These are phyloP conservation scores for Sporothrix luriei DNA, from an alignment of 2,329 filamentous ascomycete genomes.

Conservation along the genomic window DNA sequence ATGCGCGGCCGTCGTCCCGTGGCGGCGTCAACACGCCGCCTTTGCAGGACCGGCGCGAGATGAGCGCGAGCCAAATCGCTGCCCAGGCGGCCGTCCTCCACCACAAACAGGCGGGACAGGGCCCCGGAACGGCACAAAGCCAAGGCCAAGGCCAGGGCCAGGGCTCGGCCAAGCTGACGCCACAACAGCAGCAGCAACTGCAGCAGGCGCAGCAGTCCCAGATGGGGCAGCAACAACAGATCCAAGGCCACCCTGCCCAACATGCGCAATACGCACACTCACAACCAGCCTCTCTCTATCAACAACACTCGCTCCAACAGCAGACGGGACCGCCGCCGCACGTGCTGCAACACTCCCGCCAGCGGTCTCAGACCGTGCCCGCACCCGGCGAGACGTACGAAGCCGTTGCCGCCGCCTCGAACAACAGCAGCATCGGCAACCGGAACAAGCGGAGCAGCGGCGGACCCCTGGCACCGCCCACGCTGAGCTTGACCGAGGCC, in stretches of 20 bases:
- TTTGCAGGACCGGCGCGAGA: constrained; percentile 41
- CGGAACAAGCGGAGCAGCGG: constrained; percentile 48
- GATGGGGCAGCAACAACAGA: constrained; percentile 49
- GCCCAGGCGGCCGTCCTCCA: constrained; percentile 76
- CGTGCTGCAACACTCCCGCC: constrained; percentile 55
- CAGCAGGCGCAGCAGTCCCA: constrained; percentile 52
- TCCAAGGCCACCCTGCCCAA: constrained; percentile 45
- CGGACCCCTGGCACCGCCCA: constrained; percentile 61
- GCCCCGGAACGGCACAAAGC: not conserved
- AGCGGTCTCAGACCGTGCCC: constrained; percentile 74
- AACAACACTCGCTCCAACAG: constrained; percentile 50
- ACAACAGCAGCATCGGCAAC: constrained; percentile 39
- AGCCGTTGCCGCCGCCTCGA: constrained; percentile 34
- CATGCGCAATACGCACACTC: constrained; percentile 35
- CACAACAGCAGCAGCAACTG: constrained; percentile 49
- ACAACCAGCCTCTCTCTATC: constrained; percentile 40
- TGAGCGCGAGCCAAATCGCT: constrained; percentile 74
- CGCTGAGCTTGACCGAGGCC: constrained; percentile 66
- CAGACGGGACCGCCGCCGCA: constrained; percentile 50
- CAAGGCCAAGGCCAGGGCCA: not conserved
- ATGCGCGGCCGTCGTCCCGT: not conserved
- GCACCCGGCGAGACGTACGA: constrained; percentile 55
- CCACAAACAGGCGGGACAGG: constrained; percentile 50
- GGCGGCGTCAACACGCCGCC: not conserved
- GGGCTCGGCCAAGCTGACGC: constrained; percentile 31